phyloP scores from a whole-genome alignment of 2,329 filamentous ascomycete species.

The Coniochaeta pulveracea region DNA sequence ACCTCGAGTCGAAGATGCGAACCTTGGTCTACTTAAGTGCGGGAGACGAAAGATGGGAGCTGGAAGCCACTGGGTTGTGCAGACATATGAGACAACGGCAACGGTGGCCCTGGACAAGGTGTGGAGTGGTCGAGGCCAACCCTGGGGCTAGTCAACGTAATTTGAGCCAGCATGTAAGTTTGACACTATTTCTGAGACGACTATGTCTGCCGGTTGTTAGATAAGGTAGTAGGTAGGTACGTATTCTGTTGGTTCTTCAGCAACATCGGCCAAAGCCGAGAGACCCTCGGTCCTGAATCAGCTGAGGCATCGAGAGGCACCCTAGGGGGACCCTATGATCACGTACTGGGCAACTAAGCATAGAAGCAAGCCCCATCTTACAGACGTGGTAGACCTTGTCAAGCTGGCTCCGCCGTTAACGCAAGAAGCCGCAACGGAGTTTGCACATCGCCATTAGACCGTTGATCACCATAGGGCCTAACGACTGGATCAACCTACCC shows the following conservation, averaged over 20 bases:
- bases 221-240: constrained; percentile 6
- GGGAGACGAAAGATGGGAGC: constrained; percentile 7
- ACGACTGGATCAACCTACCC: too few relatives aligned
- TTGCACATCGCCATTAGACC: too few relatives aligned
- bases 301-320: too few relatives aligned
- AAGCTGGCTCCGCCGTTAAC: too few relatives aligned
- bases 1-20: constrained; percentile 1
- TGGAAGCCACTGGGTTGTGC: constrained; percentile 23
- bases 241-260: constrained; percentile 5
- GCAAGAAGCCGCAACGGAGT: too few relatives aligned
- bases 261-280: too few relatives aligned
- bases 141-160: constrained; percentile 16
- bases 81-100: constrained; percentile 31
- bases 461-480: too few relatives aligned
- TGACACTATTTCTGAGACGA: constrained; percentile 6
- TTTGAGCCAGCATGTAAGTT: constrained; percentile 6
- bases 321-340: too few relatives aligned
- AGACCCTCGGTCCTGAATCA: too few relatives aligned
- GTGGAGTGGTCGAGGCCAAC: constrained; percentile 20
- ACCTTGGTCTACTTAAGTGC: constrained; percentile 1
- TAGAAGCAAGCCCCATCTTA: too few relatives aligned
- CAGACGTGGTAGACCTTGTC: too few relatives aligned
- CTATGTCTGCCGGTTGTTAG: constrained; percentile 3
- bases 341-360: too few relatives aligned
- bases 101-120: constrained; percentile 20